Evolutionary conservation across 139 green algal species (phyloP).

Genomic region (Coccomyxa sp.): DNA sequence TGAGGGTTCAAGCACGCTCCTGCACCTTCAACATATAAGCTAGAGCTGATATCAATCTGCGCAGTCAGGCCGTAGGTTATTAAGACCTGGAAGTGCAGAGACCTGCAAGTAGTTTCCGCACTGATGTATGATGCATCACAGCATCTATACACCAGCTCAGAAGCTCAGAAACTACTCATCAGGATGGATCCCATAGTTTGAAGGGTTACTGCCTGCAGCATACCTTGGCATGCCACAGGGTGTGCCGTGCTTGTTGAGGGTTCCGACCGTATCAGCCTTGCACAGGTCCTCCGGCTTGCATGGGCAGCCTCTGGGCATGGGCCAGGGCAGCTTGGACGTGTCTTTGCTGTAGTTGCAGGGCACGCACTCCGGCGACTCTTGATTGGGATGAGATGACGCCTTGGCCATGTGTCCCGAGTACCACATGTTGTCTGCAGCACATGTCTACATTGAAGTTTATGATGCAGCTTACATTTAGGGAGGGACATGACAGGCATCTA

Average conservation of each 20-base stretch:
- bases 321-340: conserved; percentile 5
- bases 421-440: not conserved
- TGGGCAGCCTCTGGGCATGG: conserved; percentile 15
- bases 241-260: not conserved
- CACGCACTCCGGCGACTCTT: conserved; percentile 11
- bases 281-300: conserved; percentile 16
- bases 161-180: too few relatives aligned
- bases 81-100: too few relatives aligned
- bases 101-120: too few relatives aligned
- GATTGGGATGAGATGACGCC: not conserved
- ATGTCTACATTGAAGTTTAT: not conserved
- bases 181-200: too few relatives aligned
- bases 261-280: not conserved
- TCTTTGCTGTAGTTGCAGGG: conserved; percentile 9
- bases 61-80: too few relatives aligned
- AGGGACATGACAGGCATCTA: too few relatives aligned
- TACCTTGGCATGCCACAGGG: conserved; percentile 11
- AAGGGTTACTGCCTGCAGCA: not conserved
- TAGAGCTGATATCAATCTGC: too few relatives aligned
- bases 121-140: too few relatives aligned
- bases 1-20: too few relatives aligned
- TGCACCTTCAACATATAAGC: too few relatives aligned
- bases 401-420: not conserved
- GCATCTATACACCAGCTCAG: too few relatives aligned
- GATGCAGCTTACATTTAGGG: not conserved